These are phyloP conservation scores for Pseudopediastrum boryanum DNA, from an alignment of 139 green algal genomes.

Conservation along the genomic window DNA sequence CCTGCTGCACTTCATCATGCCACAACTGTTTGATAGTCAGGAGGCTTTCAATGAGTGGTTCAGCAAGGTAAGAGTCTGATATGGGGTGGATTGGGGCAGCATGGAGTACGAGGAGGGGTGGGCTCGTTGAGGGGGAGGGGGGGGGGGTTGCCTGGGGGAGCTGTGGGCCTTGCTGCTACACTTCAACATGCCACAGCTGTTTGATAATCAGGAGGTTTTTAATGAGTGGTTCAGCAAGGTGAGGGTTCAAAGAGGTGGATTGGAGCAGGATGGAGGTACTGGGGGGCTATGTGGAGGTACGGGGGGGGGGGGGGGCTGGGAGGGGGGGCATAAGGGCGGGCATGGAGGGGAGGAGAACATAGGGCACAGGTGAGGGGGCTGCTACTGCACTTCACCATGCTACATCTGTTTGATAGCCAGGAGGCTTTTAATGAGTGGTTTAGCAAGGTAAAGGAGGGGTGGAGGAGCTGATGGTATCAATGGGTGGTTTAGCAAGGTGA, in stretches of 20 bases:
- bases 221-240: constrained; percentile 89
- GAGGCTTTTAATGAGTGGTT: constrained; percentile 94
- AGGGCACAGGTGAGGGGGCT: constrained; percentile 81
- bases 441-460: constrained; percentile 64
- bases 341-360: too few relatives aligned
- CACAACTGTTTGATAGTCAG: constrained; percentile 83
- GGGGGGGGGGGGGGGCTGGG: too few relatives aligned
- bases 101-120: too few relatives aligned
- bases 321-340: too few relatives aligned
- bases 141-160: too few relatives aligned
- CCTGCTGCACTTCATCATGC: constrained; percentile 84
- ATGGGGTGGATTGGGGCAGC: too few relatives aligned
- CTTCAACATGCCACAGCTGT: constrained; percentile 87
- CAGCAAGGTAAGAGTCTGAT: constrained; percentile 60
- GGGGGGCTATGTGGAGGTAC: too few relatives aligned
- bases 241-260: too few relatives aligned
- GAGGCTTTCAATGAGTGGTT: constrained; percentile 94
- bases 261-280: too few relatives aligned
- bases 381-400: constrained; percentile 85
- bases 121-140: too few relatives aligned
- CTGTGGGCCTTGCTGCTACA: constrained; percentile 82
- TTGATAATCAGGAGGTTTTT: constrained; percentile 84
- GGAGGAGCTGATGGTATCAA: too few relatives aligned
- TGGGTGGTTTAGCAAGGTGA: too few relatives aligned
- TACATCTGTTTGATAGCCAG: constrained; percentile 83